These are phyloP conservation scores for Rhizopus microsporus DNA, from an alignment of 371 early-diverging fungal species.

Conservation along the genomic window DNA sequence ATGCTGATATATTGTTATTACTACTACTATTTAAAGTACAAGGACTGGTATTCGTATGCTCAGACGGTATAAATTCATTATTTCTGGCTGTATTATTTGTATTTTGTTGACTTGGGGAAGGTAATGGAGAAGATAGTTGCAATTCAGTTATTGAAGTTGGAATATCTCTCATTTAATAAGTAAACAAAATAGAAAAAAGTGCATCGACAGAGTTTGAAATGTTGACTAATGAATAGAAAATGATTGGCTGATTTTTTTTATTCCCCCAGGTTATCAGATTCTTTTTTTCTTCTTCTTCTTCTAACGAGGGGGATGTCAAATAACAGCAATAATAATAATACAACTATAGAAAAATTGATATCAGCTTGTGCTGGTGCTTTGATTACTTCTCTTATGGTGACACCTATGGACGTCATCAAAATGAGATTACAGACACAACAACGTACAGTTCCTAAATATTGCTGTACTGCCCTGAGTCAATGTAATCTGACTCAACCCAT, in stretches of 20 bases:
- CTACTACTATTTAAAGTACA: background rate
- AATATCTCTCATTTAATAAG: constrained; percentile 12
- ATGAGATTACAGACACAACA: constrained; percentile 83
- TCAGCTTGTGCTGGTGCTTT: constrained; percentile 81
- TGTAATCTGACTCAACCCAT: constrained; percentile 18
- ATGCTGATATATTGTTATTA: constrained; percentile 6
- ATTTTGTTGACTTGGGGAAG: constrained; percentile 24
- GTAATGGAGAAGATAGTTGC: constrained; percentile 28
- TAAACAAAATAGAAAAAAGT: background rate
- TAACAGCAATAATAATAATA: constrained; percentile 1
- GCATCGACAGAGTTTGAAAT: background rate
- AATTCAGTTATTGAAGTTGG: constrained; percentile 26
- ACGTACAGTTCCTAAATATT: constrained; percentile 1
- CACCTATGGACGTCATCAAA: constrained; percentile 94
- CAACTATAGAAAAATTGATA: constrained; percentile 53
- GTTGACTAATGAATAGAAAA: background rate
- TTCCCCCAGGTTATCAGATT: constrained; percentile 5
- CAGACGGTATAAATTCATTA: background rate
- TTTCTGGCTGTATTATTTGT: background rate
- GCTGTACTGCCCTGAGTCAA: constrained; percentile 17
- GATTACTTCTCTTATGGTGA: constrained; percentile 70
- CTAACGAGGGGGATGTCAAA: background rate
- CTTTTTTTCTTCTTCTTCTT: constrained; percentile 1
- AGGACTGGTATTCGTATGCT: constrained; percentile 1
- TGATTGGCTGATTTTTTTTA: constrained; percentile 1